Percentiles rank a stretch among this genome's conserved stretches.
Conservation (phyloP, 495 filamentous ascomycete genomes). For the Tetracladium marchalianum region DNA sequence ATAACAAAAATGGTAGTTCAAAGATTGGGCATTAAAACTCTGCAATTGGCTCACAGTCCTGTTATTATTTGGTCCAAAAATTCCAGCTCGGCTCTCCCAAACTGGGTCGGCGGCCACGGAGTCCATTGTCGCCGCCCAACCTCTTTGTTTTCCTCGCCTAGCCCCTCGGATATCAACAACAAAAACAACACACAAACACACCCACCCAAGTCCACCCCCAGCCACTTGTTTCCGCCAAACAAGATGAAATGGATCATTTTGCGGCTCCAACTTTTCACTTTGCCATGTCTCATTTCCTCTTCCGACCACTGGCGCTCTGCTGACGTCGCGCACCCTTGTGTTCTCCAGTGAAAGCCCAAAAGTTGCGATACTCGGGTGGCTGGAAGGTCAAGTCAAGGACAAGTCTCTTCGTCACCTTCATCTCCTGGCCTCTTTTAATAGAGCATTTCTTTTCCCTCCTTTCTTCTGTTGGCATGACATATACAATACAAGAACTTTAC, state of each 20-base stretch:
- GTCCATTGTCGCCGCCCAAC: neutral
- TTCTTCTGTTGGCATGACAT: too few relatives aligned
- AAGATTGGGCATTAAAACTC: too few relatives aligned
- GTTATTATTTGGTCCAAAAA: neutral
- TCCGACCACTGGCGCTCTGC: neutral
- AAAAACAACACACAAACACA: neutral
- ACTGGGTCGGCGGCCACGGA: neutral
- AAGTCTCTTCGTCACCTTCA: too few relatives aligned
- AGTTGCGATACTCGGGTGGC: conserved; percentile 6
- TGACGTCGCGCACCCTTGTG: conserved; percentile 5
- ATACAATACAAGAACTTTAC: too few relatives aligned
- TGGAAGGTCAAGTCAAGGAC: conserved; percentile 3
- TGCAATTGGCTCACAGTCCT: too few relatives aligned
- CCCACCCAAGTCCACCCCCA: conserved; percentile 10
- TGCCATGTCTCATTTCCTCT: too few relatives aligned
- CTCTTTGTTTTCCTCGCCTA: neutral
- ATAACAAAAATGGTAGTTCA: too few relatives aligned
- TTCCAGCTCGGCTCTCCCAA: neutral
- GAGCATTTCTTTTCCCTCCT: too few relatives aligned
- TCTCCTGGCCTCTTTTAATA: too few relatives aligned
- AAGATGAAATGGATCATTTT: too few relatives aligned
- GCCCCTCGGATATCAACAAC: neutral
- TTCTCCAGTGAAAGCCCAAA: too few relatives aligned
- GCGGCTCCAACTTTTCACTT: too few relatives aligned
- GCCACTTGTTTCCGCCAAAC: conserved; percentile 2